Conservation (phyloP, 139 green algal genomes). For the Spirogloea muscicola region DNA sequence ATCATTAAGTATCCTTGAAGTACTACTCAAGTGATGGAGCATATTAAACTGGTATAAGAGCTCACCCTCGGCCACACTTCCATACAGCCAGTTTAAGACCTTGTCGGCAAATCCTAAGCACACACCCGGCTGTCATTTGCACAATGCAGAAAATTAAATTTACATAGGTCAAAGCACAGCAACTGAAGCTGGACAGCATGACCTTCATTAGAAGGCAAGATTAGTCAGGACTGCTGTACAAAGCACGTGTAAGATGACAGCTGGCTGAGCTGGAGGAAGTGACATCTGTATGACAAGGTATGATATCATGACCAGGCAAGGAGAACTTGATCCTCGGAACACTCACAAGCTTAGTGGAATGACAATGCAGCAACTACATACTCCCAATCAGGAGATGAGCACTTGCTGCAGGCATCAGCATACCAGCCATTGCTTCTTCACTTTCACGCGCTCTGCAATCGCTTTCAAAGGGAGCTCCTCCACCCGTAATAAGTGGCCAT, state of each 20-base stretch:
- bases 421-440: slow-evolving; percentile 14
- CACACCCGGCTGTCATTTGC: not conserved
- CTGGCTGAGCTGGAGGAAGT: not conserved
- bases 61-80: slow-evolving; percentile 11
- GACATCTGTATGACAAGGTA: not conserved
- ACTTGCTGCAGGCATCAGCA: not conserved
- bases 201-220: not conserved
- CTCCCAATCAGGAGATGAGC: not conserved
- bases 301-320: not conserved
- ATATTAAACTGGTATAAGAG: no score
- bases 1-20: no score
- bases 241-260: not conserved
- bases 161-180: not conserved
- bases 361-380: not conserved
- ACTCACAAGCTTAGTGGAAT: not conserved
- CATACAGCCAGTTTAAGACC: slow-evolving; percentile 36
- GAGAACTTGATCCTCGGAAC: no score
- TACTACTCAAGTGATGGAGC: no score
- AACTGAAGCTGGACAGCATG: not conserved
- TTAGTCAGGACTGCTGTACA: no score
- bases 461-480: not conserved
- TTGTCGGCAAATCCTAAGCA: slow-evolving; percentile 28
- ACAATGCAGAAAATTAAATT: not conserved
- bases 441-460: slow-evolving; percentile 9
- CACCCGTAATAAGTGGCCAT: not conserved